Evolutionary conservation across 169 alveolate species (phyloP), one percentile per base, ranked within the genome.

Genomic region (Plasmodium billcollinsi): DNA sequence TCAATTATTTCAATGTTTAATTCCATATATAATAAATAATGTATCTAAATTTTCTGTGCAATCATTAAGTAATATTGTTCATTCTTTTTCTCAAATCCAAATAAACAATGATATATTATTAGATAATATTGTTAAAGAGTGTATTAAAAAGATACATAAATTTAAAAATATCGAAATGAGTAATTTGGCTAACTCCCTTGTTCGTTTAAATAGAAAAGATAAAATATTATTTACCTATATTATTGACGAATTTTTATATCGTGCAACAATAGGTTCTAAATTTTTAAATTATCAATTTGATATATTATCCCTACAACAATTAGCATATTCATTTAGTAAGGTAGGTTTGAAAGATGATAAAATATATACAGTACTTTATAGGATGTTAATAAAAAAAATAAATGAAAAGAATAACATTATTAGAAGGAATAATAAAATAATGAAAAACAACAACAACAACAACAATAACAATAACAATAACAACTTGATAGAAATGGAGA

Each of bases 131-230:
- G 24, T 62, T 1, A 72, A 39, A 8, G 85, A 67, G 11, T 83
- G 74, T 9, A 69, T 59, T 29, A 47, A 56, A 21, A 83, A 83
- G n/a, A 83, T 83, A n/a, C 67, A 67, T 1, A 83, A 83, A 61
- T 83, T 83, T 56, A 83, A 83, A 83, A 83, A 83, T 63, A 83
- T 21, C 9, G 91, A 83, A 47, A 69, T 83, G 63, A 83, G 91
- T 12, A 83, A 83, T 56, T 83, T 83, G 63, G 91, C 91, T 33
- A 83, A 62, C 33, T 83, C 91, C 2, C 50, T 83, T 18, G 39
- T 83, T 6, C 18, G 91, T 39, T 47, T 83, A 56, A 83, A 83
- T 47, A 69, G 69, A 69, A 83, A 69, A 54, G 73, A 83, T 26
- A 83, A 83, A 24, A 61, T 59, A 18, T 56, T 83, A 33, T 83